Conservation (phyloP, 2,329 filamentous ascomycete species). For the Botrytis sinoallii region DNA sequence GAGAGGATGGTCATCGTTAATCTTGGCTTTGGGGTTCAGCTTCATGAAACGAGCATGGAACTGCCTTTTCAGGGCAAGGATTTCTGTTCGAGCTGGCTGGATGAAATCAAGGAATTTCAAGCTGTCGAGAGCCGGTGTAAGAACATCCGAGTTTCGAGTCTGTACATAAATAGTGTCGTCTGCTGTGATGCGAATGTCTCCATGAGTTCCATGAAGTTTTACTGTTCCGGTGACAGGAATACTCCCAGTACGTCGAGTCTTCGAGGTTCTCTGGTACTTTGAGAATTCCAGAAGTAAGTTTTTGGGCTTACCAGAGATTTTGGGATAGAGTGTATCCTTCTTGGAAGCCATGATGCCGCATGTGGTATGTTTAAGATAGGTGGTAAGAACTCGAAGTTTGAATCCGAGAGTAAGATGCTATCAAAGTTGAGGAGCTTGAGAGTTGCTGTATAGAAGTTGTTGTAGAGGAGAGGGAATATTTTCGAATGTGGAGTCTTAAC, state of each 20-base stretch:
- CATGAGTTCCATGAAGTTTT: constrained; percentile 31
- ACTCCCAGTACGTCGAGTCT: not conserved
- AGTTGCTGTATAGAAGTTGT: not conserved
- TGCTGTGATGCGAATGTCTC: constrained; percentile 26
- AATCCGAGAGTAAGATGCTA: not conserved
- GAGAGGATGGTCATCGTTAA: constrained; percentile 21
- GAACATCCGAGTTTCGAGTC: constrained; percentile 23
- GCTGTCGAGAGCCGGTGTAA: not conserved
- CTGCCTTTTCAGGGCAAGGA: constrained; percentile 10
- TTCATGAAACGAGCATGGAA: constrained; percentile 17
- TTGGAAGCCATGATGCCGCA: not conserved
- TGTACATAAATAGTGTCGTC: constrained; percentile 25
- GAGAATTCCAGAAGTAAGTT: constrained; percentile 1
- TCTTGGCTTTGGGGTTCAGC: constrained; percentile 18
- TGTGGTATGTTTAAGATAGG: not conserved
- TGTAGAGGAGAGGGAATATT: not conserved
- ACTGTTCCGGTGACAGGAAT: constrained; percentile 27
- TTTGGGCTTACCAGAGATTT: constrained; percentile 6
- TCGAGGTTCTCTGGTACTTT: not conserved
- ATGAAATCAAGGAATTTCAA: not conserved
- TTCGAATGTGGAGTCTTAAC: not conserved
- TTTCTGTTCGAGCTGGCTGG: not conserved
- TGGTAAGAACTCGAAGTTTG: not conserved
- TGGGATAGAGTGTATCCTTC: not conserved
- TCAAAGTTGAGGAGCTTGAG: not conserved